Evolutionary conservation across 768 basidiomycete species (phyloP).

Genomic region (Chalciporus chontae): DNA sequence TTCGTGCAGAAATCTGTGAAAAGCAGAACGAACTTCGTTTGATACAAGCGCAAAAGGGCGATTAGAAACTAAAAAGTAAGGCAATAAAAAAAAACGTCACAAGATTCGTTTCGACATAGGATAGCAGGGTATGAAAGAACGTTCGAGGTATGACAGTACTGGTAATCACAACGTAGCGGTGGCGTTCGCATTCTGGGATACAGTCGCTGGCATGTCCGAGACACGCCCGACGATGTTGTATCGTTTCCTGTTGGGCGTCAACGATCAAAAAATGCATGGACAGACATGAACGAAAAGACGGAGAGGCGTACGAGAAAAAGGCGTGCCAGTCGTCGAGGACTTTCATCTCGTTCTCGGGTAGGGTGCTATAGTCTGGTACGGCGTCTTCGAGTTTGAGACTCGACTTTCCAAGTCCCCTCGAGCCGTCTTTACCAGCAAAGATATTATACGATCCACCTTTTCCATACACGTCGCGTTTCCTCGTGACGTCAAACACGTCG

Average conservation of each 20-base stretch:
- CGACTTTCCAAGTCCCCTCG: constrained; percentile 84
- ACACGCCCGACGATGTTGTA: constrained; percentile 87
- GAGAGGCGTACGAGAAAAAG: constrained; percentile 74
- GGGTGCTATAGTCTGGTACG: constrained; percentile 75
- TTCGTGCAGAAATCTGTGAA: no score
- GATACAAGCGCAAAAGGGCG: neutral
- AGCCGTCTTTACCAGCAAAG: constrained; percentile 94
- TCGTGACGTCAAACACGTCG: constrained; percentile 85
- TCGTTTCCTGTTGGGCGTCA: constrained; percentile 53
- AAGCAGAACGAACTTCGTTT: neutral
- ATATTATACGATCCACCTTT: constrained; percentile 72
- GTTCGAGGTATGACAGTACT: neutral
- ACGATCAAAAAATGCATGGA: neutral
- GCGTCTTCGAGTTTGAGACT: constrained; percentile 86
- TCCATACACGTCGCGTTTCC: constrained; percentile 88
- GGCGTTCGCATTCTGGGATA: constrained; percentile 11
- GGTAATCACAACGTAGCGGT: neutral
- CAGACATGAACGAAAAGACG: neutral
- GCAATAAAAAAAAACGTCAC: neutral
- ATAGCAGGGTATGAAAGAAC: neutral
- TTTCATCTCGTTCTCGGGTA: constrained; percentile 70
- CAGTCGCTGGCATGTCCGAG: constrained; percentile 45
- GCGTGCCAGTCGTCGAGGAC: constrained; percentile 85
- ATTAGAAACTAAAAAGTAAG: neutral
- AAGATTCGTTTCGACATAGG: neutral